Conservation (phyloP, 257 asterid genomes). For the Knoxia roxburghii region DNA sequence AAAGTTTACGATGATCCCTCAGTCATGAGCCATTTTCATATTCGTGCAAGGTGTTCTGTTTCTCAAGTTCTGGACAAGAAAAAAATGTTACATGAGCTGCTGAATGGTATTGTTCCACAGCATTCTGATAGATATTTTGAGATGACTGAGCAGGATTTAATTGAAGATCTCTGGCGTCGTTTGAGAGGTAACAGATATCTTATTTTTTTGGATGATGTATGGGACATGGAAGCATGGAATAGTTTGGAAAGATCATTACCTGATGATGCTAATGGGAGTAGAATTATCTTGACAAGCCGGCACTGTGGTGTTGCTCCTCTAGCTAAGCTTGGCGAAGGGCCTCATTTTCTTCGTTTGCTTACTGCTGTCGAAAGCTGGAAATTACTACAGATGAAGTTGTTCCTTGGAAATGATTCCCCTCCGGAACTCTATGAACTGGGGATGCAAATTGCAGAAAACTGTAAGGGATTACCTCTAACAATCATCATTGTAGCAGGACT, state of each 20-base stretch:
- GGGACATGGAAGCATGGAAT: constrained; percentile 5
- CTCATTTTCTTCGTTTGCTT: background rate
- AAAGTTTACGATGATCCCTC: too few relatives aligned
- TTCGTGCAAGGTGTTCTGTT: too few relatives aligned
- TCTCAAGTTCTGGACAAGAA: too few relatives aligned
- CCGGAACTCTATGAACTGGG: background rate
- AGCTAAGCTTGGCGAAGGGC: background rate
- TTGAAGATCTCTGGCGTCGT: background rate
- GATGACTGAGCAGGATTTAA: background rate
- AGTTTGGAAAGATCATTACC: background rate
- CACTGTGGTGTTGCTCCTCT: background rate
- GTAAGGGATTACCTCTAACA: constrained; percentile 2
- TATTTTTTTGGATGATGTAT: constrained; percentile 13
- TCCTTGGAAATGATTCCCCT: background rate
- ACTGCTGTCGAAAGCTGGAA: background rate
- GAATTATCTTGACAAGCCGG: constrained; percentile 7
- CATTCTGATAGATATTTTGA: background rate
- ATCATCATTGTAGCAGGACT: background rate
- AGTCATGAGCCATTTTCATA: too few relatives aligned
- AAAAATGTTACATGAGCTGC: too few relatives aligned
- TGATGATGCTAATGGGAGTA: constrained; percentile 2
- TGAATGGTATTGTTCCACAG: too few relatives aligned
- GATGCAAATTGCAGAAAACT: background rate
- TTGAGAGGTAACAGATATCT: background rate
- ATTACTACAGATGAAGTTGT: background rate